Percentiles rank a stretch among this genome's conserved stretches.
phyloP scores from a whole-genome alignment of 2,329 filamentous ascomycete genomes.

The Stachybotrys elegans region DNA sequence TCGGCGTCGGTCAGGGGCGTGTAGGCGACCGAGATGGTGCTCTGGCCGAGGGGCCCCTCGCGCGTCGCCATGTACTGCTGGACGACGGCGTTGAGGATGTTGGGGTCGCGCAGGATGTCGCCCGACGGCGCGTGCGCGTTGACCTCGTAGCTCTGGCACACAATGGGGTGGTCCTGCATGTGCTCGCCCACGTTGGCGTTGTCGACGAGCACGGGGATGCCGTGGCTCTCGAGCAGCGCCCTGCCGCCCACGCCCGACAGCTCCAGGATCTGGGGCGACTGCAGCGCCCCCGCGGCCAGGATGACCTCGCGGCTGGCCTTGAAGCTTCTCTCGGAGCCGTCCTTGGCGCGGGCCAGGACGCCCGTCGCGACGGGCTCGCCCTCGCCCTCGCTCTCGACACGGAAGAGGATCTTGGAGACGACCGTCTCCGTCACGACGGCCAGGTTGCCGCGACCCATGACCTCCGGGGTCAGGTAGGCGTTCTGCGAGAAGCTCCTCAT shows the following conservation, averaged over 20 bases:
- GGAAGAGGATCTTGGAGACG: slow-evolving; percentile 27
- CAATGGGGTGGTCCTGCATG: slow-evolving; percentile 28
- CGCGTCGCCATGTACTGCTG: slow-evolving; percentile 22
- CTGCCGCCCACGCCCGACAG: slow-evolving; percentile 34
- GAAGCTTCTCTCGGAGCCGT: slow-evolving; percentile 29
- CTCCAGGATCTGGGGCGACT: slow-evolving; percentile 37
- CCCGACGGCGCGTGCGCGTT: slow-evolving; percentile 12
- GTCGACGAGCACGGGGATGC: slow-evolving; percentile 25
- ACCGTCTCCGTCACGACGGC: slow-evolving; percentile 26
- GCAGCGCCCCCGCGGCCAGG: slow-evolving; percentile 34
- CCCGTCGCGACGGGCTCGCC: slow-evolving; percentile 24
- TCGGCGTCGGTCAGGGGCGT: slow-evolving; percentile 23
- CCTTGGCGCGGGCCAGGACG: slow-evolving; percentile 21
- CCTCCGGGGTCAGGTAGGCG: slow-evolving; percentile 26
- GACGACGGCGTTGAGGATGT: slow-evolving; percentile 21
- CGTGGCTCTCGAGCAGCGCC: slow-evolving; percentile 25
- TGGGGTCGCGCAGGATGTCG: slow-evolving; percentile 29
- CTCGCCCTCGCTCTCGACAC: slow-evolving; percentile 12
- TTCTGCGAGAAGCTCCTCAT: slow-evolving; percentile 25
- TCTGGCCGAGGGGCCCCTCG: slow-evolving; percentile 30
- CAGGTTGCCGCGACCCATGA: slow-evolving; percentile 27
- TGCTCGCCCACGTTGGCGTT: slow-evolving; percentile 33
- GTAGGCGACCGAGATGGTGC: slow-evolving; percentile 31
- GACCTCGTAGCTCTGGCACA: slow-evolving; percentile 9
- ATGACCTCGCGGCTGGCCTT: slow-evolving; percentile 40